Percentiles rank a stretch among this genome's conserved stretches.
phyloP scores from a whole-genome alignment of 176 grass and related monocot species.

The Oryza glumipatula region DNA sequence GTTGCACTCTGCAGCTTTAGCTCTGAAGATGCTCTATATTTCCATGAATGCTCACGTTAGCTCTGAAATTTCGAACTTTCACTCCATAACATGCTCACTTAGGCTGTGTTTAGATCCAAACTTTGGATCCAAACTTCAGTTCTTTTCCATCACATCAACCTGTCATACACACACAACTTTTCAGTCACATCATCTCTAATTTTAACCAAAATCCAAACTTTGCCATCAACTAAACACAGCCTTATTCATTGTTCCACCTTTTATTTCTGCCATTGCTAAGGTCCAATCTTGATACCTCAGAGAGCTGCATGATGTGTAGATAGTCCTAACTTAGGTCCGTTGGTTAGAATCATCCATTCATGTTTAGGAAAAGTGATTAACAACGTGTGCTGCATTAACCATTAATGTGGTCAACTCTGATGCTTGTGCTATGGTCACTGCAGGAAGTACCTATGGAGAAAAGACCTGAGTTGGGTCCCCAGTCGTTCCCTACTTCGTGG shows the following conservation, averaged over 20 bases:
- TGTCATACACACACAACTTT: too few relatives aligned
- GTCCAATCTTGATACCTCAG: not conserved
- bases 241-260: not conserved
- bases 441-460: conserved; percentile 62
- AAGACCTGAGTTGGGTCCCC: conserved; percentile 38
- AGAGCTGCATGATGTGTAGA: not conserved
- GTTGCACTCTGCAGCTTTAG: conserved; percentile 33
- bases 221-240: too few relatives aligned
- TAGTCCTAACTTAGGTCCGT: conserved; percentile 2
- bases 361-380: not conserved
- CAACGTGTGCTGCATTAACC: not conserved
- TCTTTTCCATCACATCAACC: too few relatives aligned
- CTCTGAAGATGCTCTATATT: conserved; percentile 9
- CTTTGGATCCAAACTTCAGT: too few relatives aligned
- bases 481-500: conserved; percentile 32
- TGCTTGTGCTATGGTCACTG: not conserved
- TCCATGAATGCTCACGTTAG: conserved; percentile 37
- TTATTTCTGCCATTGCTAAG: not conserved
- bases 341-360: not conserved
- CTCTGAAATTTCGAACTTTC: not conserved
- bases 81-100: not conserved
- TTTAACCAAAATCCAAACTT: too few relatives aligned
- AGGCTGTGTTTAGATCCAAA: too few relatives aligned
- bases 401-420: conserved; percentile 8
- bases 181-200: too few relatives aligned